Base-by-base conservation (phyloP, 2,329 filamentous ascomycete species). In the Calonectria multiphialidica region DNA sequence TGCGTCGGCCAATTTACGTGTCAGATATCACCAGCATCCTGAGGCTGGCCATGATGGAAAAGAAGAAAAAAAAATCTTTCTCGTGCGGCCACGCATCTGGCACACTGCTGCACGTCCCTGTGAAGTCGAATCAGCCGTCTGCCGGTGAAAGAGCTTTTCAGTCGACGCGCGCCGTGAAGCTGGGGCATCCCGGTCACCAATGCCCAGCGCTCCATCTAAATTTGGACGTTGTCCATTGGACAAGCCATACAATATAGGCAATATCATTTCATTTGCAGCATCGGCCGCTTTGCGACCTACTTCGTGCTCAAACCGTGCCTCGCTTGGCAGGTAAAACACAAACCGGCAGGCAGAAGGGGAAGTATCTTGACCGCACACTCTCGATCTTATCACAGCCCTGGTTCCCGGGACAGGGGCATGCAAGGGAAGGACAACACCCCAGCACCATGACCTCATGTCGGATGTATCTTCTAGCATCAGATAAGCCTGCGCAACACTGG, bases 171-270 rank as follows among this genome's bases (percentile, higher is more conserved):
- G 5, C 5, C 6, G 23, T 21, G 25, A 42, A 68, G 53, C 62
- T 62, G 53, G 68, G 62, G 15, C 44, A 66, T 70, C 68, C 68
- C 37, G 35, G 68, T 35, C 66, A 30, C 18, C 57, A 44, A 25
- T 37, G 35, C 33, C 23, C 55, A 30, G 25, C 15, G 42, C 61
- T 35, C 30, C 18, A 66, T 55, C 53, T 25, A 66, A 44, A 30
- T 33, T 57, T 66, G 37, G 12, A 35, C 28, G 53, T 62, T 57
- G 50, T 18, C 44, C 42, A 42, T 23, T 25, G 28, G 30, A 53
- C 35, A 33, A 37, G 21, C 40, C 21, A 30, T 25, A 40, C 53
- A 35, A 66, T 21, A 44, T 66, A 50, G 45, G 66, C 18, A 63
- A 63, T 28, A 13, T 53, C 25, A 42, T 44, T 44, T 62, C n/a